phyloP scores from a whole-genome alignment of 192 early-diverging fungal genomes.

The Umbelopsis vinacea region DNA sequence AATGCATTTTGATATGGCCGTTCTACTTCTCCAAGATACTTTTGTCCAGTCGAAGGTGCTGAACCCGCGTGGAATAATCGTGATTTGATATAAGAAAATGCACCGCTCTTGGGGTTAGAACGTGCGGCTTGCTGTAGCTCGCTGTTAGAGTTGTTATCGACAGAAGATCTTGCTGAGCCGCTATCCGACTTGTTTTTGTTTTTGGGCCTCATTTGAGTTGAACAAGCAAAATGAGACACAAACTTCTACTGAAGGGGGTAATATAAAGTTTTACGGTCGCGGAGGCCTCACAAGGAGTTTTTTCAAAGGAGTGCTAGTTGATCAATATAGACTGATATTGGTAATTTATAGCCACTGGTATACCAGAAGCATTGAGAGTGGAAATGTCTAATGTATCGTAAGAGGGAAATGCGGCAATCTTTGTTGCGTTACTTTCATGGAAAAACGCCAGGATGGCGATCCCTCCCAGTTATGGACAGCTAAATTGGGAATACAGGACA shows the following conservation, averaged over 20 bases:
- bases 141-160: slow-evolving; percentile 2
- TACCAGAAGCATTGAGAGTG: not conserved
- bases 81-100: slow-evolving; percentile 26
- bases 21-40: not conserved
- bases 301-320: not conserved
- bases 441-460: not conserved
- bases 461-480: not conserved
- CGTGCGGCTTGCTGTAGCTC: not conserved
- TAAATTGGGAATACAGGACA: too few species aligned
- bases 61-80: slow-evolving; percentile 21
- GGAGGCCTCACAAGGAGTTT: slow-evolving; percentile 2
- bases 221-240: not conserved
- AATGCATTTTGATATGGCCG: not conserved
- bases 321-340: not conserved
- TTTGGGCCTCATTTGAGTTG: slow-evolving; percentile 17
- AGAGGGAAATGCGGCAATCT: not conserved
- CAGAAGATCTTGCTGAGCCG: not conserved
- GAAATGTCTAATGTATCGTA: not conserved
- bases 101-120: slow-evolving; percentile 4
- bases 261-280: slow-evolving; percentile 1
- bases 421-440: not conserved
- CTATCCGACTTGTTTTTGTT: slow-evolving; percentile 2
- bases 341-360: not conserved
- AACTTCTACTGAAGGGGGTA: not conserved
- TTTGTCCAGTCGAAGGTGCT: not conserved